Percentiles rank a stretch among this genome's conserved stretches.
Evolutionary conservation across 176 grass and related monocot species (phyloP).

Genomic region (Oryza glumipatula): DNA sequence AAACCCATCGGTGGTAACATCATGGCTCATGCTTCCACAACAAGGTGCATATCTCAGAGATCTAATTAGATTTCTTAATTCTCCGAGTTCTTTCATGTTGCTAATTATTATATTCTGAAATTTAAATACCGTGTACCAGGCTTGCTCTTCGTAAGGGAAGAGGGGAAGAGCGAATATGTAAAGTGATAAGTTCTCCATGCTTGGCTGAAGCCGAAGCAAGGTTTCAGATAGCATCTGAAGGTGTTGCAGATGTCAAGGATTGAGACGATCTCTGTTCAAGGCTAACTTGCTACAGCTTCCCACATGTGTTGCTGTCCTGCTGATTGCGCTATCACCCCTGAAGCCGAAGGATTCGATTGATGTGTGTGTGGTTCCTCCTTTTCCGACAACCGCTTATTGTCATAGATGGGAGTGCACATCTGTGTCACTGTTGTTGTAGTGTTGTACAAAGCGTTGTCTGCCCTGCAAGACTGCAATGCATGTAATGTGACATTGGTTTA

Average conservation of each 20-base stretch:
- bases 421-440: constrained; percentile 32
- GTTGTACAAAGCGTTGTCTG: constrained; percentile 13
- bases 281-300: not conserved
- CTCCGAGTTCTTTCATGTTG: not conserved
- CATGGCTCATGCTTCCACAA: constrained; percentile 96
- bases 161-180: constrained; percentile 81
- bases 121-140: constrained; percentile 34
- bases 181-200: constrained; percentile 92
- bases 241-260: constrained; percentile 78
- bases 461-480: not conserved
- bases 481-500: constrained; percentile 32
- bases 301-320: not conserved
- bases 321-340: not conserved
- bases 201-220: constrained; percentile 82
- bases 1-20: constrained; percentile 96
- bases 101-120: not conserved
- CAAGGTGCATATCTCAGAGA: constrained; percentile 46
- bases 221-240: constrained; percentile 77
- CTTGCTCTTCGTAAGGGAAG: constrained; percentile 92
- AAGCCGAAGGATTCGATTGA: not conserved
- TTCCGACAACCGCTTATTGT: constrained; percentile 1
- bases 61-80: not conserved
- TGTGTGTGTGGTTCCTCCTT: not conserved
- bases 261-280: constrained; percentile 24
- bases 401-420: constrained; percentile 3